Evolutionary conservation across 495 filamentous ascomycete species (phyloP).

Genomic region (Aspergillus asperescens): DNA sequence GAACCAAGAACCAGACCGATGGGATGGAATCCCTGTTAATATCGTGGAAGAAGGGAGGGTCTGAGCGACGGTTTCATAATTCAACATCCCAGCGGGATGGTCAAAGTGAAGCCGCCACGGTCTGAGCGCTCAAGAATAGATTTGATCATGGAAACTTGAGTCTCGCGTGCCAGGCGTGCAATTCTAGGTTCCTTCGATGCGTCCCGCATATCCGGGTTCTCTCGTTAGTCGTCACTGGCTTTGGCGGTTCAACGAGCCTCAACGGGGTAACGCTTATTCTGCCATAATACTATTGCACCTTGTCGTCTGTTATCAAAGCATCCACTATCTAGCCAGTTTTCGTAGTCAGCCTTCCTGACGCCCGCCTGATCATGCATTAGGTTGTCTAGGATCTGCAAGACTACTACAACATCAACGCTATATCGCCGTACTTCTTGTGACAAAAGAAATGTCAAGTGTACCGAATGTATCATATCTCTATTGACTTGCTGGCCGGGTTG

Average conservation of each 20-base stretch:
- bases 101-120: not conserved
- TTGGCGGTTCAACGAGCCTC: no score
- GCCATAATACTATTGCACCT: no score
- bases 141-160: not conserved
- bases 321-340: not conserved
- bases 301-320: no score
- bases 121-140: not conserved
- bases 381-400: not conserved
- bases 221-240: not conserved
- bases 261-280: not conserved
- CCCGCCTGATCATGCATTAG: not conserved
- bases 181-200: not conserved
- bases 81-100: not conserved
- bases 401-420: not conserved
- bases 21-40: conserved; percentile 12
- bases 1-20: conserved; percentile 11
- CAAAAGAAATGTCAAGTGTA: not conserved
- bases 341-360: not conserved
- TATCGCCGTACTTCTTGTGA: not conserved
- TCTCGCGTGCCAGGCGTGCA: not conserved
- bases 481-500: not conserved
- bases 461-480: not conserved
- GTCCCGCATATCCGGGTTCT: conserved; percentile 1
- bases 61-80: not conserved
- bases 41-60: not conserved